Base-by-base conservation (phyloP, 2,329 filamentous ascomycete genomes). In the Calycina herbarum region DNA sequence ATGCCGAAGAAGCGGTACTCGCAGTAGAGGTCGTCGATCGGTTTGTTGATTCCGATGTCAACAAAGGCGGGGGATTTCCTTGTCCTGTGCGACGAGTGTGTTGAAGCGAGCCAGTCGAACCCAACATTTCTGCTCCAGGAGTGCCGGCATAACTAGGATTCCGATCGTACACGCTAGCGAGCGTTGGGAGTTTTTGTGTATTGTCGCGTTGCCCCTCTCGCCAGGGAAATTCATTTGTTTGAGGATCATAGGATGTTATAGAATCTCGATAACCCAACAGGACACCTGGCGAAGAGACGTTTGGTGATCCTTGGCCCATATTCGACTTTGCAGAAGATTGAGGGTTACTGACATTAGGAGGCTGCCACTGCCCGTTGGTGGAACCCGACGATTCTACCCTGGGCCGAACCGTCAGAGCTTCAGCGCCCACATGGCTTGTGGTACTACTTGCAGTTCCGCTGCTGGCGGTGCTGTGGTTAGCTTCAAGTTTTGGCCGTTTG, bases 181-280 rank as follows among this genome's bases (percentile, higher is more conserved):
- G 51, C 58, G 68, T 66, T 15, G 67, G 62, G 35, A 70, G 67
- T 40, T 69, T 69, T 56, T 69, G 70, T 29, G 59, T 54, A 15
- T 51, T 57, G 1, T 73, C 70, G 4, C 67, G 70, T 20, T 70
- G 68, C 2, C 59, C 64, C 20, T 77, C 75, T 64, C 73, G 69
- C 74, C 73, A 74, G 11, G 73, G 65, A 57, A 72, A 66, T 33
- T 66, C 40, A 10, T 73, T 71, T 31, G 68, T 70, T 33, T 69
- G 69, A 29, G 59, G 40, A 38, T 62, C 67, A 31, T 69, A 69
- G 5, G 74, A 29, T 29, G 27, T 70, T 40, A 15, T 40, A 1
- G 75, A 72, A n/a, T 76, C 75, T 5, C 75, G 70, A 67, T 75
- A 76, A 5, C 74, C 74, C 54, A 74, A 73, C n/a, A 76, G 68